phyloP scores from a whole-genome alignment of 371 early-diverging fungal genomes.

The Cladochytrium tenue region DNA sequence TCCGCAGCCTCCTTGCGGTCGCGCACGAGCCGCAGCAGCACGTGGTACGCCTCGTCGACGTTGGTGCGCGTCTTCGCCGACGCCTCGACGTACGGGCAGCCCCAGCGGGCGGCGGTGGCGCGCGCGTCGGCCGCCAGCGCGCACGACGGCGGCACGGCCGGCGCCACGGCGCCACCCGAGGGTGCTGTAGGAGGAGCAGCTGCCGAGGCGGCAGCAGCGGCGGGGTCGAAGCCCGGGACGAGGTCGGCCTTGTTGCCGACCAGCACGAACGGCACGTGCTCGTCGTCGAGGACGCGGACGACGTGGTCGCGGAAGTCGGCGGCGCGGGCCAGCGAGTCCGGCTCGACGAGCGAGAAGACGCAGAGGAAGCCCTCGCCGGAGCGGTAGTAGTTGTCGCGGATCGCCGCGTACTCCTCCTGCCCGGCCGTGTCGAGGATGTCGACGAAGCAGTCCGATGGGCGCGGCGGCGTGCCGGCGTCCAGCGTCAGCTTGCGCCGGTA shows the following conservation, averaged over 20 bases:
- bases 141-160: constrained; percentile 72
- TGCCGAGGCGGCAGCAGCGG: too few relatives aligned
- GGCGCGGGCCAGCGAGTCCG: constrained; percentile 78
- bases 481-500: constrained; percentile 48
- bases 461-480: constrained; percentile 10
- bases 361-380: constrained; percentile 89
- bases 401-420: constrained; percentile 80
- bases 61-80: constrained; percentile 90
- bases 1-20: too few relatives aligned
- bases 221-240: too few relatives aligned
- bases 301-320: constrained; percentile 89
- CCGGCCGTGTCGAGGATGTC: constrained; percentile 94
- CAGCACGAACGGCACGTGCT: constrained; percentile 79
- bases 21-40: constrained; percentile 72
- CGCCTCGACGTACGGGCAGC: too few relatives aligned
- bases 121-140: constrained; percentile 71
- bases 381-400: constrained; percentile 90
- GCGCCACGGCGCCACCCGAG: too few relatives aligned
- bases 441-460: constrained; percentile 72
- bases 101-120: constrained; percentile 75
- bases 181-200: too few relatives aligned
- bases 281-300: constrained; percentile 82
- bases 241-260: constrained; percentile 89
- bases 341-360: constrained; percentile 82
- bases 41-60: constrained; percentile 73